Percentiles rank a stretch among this genome's conserved stretches.
Conservation (phyloP, 2,329 filamentous ascomycete species). For the Diaporthe velutina region DNA sequence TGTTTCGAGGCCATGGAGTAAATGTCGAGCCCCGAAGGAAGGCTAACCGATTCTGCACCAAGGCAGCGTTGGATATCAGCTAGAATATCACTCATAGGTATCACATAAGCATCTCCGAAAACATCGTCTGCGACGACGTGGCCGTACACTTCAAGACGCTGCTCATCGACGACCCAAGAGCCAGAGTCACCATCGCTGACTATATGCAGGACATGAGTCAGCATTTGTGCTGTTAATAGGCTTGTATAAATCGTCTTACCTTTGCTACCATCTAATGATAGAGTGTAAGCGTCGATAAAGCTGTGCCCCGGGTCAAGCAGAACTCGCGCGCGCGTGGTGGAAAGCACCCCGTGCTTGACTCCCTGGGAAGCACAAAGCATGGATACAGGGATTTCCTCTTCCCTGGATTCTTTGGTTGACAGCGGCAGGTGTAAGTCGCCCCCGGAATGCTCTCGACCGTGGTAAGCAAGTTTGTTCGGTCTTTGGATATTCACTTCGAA, state of each 20-base stretch:
- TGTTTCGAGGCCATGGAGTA: not conserved
- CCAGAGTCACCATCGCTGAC: not conserved
- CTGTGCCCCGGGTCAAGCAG: not conserved
- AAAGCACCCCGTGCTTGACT: not conserved
- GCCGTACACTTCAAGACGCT: slow-evolving; percentile 1
- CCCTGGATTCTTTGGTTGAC: not conserved
- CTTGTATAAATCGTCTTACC: not conserved
- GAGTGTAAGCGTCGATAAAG: not conserved
- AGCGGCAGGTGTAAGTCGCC: not conserved
- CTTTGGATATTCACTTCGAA: not conserved
- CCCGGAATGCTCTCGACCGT: not conserved
- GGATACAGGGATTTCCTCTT: not conserved
- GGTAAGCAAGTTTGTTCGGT: not conserved
- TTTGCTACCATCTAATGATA: not conserved
- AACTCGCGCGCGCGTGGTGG: not conserved
- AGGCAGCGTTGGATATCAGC: not conserved
- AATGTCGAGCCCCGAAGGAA: slow-evolving; percentile 37
- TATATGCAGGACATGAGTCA: not conserved
- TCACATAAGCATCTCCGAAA: slow-evolving; percentile 5
- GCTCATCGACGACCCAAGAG: slow-evolving; percentile 8
- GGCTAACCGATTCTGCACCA: not conserved
- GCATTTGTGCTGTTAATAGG: not conserved
- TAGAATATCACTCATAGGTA: not conserved
- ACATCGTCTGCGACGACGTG: slow-evolving; percentile 5
- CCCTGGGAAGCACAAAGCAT: not conserved